A percentile compares a stretch with the other conserved stretches of the same genome.
These are phyloP conservation scores for Colletotrichum euphorbiae DNA, from an alignment of 2,329 filamentous ascomycete genomes.

Conservation along the genomic window DNA sequence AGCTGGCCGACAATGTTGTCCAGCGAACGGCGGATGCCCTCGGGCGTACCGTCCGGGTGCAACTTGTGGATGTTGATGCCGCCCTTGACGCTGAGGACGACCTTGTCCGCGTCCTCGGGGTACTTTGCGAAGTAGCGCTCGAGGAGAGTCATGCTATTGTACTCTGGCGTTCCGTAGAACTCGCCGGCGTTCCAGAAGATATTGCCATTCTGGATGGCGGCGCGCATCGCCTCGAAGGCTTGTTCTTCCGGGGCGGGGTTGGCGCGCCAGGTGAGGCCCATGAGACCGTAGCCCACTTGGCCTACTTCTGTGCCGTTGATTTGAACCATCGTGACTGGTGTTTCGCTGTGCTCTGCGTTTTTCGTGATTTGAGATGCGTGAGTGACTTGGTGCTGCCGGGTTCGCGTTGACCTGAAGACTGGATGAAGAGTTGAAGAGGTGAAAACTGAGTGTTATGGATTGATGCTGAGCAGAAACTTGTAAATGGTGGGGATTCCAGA, in stretches of 20 bases:
- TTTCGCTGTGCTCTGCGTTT: not conserved
- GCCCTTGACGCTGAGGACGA: conserved; percentile 73
- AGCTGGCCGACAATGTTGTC: conserved; percentile 65
- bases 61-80: conserved; percentile 53
- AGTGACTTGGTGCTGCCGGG: conserved; percentile 7
- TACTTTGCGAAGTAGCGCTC: conserved; percentile 72
- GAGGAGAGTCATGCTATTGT: conserved; percentile 70
- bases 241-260: conserved; percentile 57
- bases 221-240: conserved; percentile 66
- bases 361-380: not conserved
- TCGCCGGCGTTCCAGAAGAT: conserved; percentile 73
- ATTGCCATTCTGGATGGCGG: conserved; percentile 58
- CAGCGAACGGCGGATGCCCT: conserved; percentile 66
- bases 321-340: conserved; percentile 44
- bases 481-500: not conserved
- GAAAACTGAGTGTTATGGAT: not conserved
- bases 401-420: not conserved
- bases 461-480: not conserved
- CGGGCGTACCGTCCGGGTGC: conserved; percentile 62
- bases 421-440: no score
- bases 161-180: conserved; percentile 70
- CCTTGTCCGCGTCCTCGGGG: conserved; percentile 71
- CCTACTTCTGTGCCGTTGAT: conserved; percentile 60
- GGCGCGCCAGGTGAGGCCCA: conserved; percentile 61
- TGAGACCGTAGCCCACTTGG: conserved; percentile 65